Base-by-base conservation (phyloP, 495 filamentous ascomycete species). In the Lasiosphaeriaceae sp. region DNA sequence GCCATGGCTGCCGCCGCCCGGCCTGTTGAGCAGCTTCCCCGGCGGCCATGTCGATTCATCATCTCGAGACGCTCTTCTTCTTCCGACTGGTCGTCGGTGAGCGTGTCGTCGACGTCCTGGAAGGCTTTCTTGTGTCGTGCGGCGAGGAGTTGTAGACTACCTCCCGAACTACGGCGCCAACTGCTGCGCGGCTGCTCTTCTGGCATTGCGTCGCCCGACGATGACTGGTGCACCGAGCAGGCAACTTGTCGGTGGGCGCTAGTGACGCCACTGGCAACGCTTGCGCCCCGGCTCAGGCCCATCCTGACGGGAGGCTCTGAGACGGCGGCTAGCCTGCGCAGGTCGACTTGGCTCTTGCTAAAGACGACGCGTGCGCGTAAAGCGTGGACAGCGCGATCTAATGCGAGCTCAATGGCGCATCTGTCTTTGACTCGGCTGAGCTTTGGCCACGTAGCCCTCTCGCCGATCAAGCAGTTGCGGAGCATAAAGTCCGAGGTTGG, bases 401-500 rank as follows among this genome's bases (percentile, higher is more conserved):
- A 73, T 12, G 90, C 90, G 23, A 96, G 73, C 68, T 97, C 92
- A 45, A 96, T 89, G 12, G 90, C 88, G 59, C 87, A 87, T 53
- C 90, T 86, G 62, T 95, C 94, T 41, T 86, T 77, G 55, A 96
- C 85, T 11, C 89, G 84, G 55, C 85, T 86, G 1, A 97, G 71
- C 63, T 90, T 90, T 1, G 92, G 90, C 92, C 92, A 97, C 1
- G 92, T 94, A 22, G 92, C 93, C 57, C 86, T 77, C 68, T 96
- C 90, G 20, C 92, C 92, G 41, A 80, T 78, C 11, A 90, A 69
- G 62, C 86, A 88, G 23, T 89, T 86, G 29, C 87, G 77, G 1
- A 84, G 66, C 88, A 97, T 94, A 71, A 95, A 96, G n/a, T 91
- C 90, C 0, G 83, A 69, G 0, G 88, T 95, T n/a, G 92, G 92